Base-by-base conservation (phyloP, 371 early-diverging fungal genomes). In the Mucor irregularis region DNA sequence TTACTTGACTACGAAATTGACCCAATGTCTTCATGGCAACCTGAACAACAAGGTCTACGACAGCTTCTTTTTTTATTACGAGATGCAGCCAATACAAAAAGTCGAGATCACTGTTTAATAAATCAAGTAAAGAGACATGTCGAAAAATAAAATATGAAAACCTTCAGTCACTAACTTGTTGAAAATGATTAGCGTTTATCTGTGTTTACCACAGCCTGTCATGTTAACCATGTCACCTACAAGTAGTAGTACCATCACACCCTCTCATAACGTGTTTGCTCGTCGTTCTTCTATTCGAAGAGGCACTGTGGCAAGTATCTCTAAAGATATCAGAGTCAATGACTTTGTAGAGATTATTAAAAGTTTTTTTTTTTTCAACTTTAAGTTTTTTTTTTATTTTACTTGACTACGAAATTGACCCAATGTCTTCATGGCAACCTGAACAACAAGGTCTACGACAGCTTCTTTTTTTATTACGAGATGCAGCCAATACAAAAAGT, bases 361-460 rank as follows among this genome's bases (percentile, higher is more conserved):
- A 13, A 40, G 42, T 38, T 44, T 34, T 53, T 44, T 33, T 43
- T 37, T 24, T 46, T 47, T 33, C 5, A 5, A 35, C n/a, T 16
- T 17, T 16, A 10, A n/a, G n/a, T n/a, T n/a, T n/a, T n/a, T n/a
- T n/a, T n/a, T n/a, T n/a, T n/a, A n/a, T n/a, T n/a, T n/a, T n/a
- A n/a, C n/a, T n/a, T n/a, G n/a, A n/a, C n/a, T n/a, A n/a, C n/a
- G n/a, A n/a, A n/a, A n/a, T n/a, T n/a, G n/a, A 10, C 4, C 26
- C 29, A 49, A 61, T 45, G 37, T 31, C 43, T 39, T 39, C 39
- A 37, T 57, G 62, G 51, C 53, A 61, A 44, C 61, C 61, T 40
- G 66, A 73, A 55, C 68, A 59, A 49, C 69, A 71, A 59, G 65
- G 68, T 24, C 50, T 76, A 45, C 25, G 63, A 51, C 71, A 73